phyloP scores from a whole-genome alignment of 192 early-diverging fungal species.

The Chytriomyces sp. region DNA sequence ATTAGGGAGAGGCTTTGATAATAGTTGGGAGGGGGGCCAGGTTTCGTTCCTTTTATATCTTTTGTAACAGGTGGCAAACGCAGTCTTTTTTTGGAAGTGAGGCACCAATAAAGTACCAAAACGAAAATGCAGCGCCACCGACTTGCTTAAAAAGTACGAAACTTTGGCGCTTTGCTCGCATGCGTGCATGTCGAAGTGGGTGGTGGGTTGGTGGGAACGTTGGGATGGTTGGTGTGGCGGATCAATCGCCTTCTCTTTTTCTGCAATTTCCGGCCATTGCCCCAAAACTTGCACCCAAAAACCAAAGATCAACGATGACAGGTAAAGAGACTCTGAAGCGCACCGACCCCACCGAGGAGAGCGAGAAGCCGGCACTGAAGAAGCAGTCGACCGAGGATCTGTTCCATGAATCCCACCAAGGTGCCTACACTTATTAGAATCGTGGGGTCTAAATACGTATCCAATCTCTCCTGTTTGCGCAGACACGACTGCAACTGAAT shows the following conservation, averaged over 20 bases:
- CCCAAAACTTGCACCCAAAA: background rate
- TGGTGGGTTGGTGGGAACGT: background rate
- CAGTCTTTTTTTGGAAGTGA: background rate
- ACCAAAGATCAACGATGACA: too few species aligned
- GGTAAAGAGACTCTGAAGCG: background rate
- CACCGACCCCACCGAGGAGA: background rate
- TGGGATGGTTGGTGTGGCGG: too few species aligned
- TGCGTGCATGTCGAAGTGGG: background rate
- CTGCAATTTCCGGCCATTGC: background rate
- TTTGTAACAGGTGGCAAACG: background rate
- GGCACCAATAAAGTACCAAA: background rate
- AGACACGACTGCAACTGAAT: conserved; percentile 31
- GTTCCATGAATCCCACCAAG: background rate
- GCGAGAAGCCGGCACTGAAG: conserved; percentile 1
- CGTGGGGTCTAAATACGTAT: background rate
- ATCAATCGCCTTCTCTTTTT: background rate
- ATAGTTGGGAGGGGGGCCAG: background rate
- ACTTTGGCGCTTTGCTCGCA: background rate
- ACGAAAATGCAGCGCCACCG: background rate
- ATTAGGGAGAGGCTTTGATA: background rate
- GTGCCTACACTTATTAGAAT: background rate
- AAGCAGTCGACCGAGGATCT: conserved; percentile 11
- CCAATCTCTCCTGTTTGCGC: background rate
- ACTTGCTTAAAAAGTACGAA: background rate
- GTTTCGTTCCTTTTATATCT: background rate